Evolutionary conservation across 2,329 filamentous ascomycete genomes (phyloP), one percentile per base, ranked within the genome.

Genomic region (Diplocarpon rosae): DNA sequence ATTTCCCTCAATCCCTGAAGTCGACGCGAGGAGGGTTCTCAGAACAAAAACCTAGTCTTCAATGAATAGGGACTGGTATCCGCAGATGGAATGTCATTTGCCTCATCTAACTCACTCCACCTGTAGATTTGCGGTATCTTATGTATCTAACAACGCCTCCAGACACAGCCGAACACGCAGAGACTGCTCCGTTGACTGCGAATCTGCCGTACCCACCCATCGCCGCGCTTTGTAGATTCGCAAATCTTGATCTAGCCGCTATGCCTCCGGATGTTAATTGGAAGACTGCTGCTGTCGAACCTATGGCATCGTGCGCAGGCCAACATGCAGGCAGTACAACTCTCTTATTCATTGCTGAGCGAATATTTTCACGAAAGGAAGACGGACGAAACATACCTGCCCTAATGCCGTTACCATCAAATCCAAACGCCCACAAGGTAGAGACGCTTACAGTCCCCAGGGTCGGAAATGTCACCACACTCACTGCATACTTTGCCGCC

Each of bases 201-300:
- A 24, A 15, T 1, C 16, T 13, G 2, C 40, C 48, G 34, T 43
- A 43, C 28, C 43, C 49, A 43, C 37, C 42, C 41, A 39, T 39
- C 13, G 13, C 41, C 13, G 40, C 46, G 29, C 46, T 49, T 37
- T 48, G 43, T 2, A 48, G 20, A 11, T 32, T 38, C 11, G 41
- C 41, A 15, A 49, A 45, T 5, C 11, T 24, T 9, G 46, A 39
- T 13, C 37, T 34, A 15, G 46, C 40, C 14, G 39, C 37, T 3
- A 48, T 37, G 30, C 40, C 38, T 35, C 45, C 45, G 0, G 11
- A 14, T 1, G 37, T 29, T 10, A 39, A 35, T 31, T 47, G 43
- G 37, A 34, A 16, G 2, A 13, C 43, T 16, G 37, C 40, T 32
- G 43, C 46, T 10, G 29, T 16, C 5, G 42, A 43, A 31, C 34